Percentiles rank a stretch among this genome's conserved stretches.
These are phyloP conservation scores for Mrakia blollopis DNA, from an alignment of 768 basidiomycete genomes.

Conservation along the genomic window DNA sequence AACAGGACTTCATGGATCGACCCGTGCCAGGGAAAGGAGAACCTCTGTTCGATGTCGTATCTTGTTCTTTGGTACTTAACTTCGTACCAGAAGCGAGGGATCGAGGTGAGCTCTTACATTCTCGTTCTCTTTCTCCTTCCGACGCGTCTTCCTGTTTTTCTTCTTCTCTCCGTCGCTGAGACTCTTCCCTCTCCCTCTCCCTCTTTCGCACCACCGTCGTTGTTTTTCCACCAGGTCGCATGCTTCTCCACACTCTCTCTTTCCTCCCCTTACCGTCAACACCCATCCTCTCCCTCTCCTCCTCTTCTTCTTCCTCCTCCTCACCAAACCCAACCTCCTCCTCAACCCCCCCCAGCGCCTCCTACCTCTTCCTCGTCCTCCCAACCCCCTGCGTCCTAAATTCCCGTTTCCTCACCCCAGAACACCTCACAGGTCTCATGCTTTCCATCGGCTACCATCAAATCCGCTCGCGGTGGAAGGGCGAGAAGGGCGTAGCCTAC, in stretches of 20 bases:
- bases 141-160: neutral
- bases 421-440: conserved; percentile 59
- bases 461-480: conserved; percentile 54
- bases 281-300: conserved; percentile 46
- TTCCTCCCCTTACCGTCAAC: conserved; percentile 38
- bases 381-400: conserved; percentile 80
- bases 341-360: conserved; percentile 57
- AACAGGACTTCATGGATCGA: conserved; percentile 72
- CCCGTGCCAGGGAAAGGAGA: conserved; percentile 54
- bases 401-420: conserved; percentile 70
- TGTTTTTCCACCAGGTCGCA: conserved; percentile 50
- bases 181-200: no score
- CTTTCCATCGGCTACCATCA: conserved; percentile 57
- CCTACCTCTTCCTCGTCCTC: conserved; percentile 49
- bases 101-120: conserved; percentile 70
- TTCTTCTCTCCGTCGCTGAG: neutral
- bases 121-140: conserved; percentile 3
- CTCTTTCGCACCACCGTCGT: neutral
- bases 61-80: conserved; percentile 83
- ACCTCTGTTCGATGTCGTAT: conserved; percentile 67
- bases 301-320: conserved; percentile 49
- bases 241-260: conserved; percentile 50
- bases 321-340: conserved; percentile 27
- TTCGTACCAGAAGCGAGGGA: conserved; percentile 71
- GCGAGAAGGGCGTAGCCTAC: conserved; percentile 75